Evolutionary conservation across 257 asterid species (phyloP).

Genomic region (Solanum etuberosum): DNA sequence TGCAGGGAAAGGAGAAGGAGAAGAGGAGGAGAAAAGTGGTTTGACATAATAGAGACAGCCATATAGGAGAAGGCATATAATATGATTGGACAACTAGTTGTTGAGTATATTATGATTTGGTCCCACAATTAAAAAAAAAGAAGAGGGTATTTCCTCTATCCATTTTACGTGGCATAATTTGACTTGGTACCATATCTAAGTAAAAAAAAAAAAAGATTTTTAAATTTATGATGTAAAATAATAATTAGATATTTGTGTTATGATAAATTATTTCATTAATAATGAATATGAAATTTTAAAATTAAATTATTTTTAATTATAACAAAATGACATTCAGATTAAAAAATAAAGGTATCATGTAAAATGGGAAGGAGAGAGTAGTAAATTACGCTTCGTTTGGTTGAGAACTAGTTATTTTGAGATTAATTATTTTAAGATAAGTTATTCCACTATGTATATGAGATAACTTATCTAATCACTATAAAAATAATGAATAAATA

Average conservation of each 20-base stretch:
- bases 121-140: neutral
- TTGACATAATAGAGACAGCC: neutral
- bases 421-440: too few relatives aligned
- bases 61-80: neutral
- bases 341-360: neutral
- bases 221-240: too few relatives aligned
- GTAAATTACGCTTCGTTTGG: too few relatives aligned
- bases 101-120: neutral
- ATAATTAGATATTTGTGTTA: neutral
- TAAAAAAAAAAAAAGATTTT: too few relatives aligned
- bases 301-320: too few relatives aligned
- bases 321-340: too few relatives aligned
- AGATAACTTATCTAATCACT: too few relatives aligned
- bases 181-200: neutral
- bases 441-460: accelerated
- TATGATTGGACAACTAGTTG: neutral
- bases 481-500: too few relatives aligned
- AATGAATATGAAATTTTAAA: too few relatives aligned
- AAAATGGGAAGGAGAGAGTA: neutral
- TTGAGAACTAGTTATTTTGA: neutral
- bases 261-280: neutral
- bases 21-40: neutral
- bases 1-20: neutral
- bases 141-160: too few relatives aligned
- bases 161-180: too few relatives aligned